Base-by-base conservation (phyloP, 2,329 filamentous ascomycete species). In the Cercospora janseana region DNA sequence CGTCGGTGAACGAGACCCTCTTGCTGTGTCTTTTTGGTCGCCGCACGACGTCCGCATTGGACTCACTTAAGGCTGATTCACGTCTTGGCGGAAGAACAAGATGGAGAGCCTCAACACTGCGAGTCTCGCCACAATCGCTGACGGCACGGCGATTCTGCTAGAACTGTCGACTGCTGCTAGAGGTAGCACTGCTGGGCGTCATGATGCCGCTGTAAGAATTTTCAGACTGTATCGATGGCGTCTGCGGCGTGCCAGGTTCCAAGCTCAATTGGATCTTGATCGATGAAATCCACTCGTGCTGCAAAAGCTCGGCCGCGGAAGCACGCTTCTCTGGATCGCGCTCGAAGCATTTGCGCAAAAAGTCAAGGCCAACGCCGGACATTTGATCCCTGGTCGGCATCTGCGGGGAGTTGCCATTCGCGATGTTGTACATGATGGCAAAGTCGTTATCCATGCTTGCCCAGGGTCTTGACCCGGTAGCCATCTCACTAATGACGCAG, bases 371-470 rank as follows among this genome's bases (percentile, higher is more conserved):
- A 49, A 82, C 72, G 0, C 85, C 80, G 64, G 87, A 93, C 57
- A 98, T 80, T 70, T 97, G 92, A 45, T 97, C 92, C 1, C 76
- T 68, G 1, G 81, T 78, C 1, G 93, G 93, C 49, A 96, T 77
- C 66, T 89, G 86, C 4, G 93, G 93, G 41, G 90, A 87, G 63
- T 96, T 95, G 58, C 93, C 93, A 67, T 95, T 92, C 1, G 93
- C 93, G 65, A 98, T 98, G 75, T 97, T 97, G 79, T 96, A 98
- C 93, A 98, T 98, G 73, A 98, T 97, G 32, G 93, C 93, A 90
- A 91, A 98, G 70, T 98, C 93, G 67, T 98, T 98, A 74, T 98
- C 93, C 38, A 97, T 82, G 58, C 86, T 89, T 20, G 90, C 89
- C 93, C 93, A 98, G 1, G 93, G 93, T 12, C 92, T 83, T 55